These are phyloP conservation scores for Fusarium sp. DNA, from an alignment of 2,329 filamentous ascomycete species.

Conservation along the genomic window DNA sequence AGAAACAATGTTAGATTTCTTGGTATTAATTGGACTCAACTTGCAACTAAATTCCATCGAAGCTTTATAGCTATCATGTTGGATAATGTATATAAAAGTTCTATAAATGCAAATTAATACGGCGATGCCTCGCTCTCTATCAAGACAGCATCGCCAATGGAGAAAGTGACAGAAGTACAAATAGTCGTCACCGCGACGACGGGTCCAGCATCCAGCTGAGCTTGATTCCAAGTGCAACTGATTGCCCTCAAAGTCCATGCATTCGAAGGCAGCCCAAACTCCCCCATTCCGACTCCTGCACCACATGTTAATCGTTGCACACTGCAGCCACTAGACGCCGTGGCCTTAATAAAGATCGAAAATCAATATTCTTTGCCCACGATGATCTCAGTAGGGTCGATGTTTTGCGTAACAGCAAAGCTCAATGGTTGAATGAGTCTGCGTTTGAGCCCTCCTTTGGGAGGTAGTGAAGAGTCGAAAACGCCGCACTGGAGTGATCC, in stretches of 20 bases:
- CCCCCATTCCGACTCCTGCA: neutral
- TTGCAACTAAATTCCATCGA: accelerated
- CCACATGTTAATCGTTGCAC: neutral
- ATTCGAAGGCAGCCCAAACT: neutral
- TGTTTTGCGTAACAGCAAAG: neutral
- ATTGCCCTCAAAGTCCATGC: neutral
- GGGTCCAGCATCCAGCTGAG: neutral
- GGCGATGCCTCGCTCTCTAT: neutral
- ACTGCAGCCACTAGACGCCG: accelerated
- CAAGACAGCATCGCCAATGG: neutral
- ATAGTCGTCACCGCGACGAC: accelerated
- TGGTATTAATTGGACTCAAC: neutral
- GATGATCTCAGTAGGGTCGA: neutral
- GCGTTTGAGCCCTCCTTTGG: neutral
- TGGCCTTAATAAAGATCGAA: neutral
- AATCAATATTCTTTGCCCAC: neutral
- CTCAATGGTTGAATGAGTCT: neutral
- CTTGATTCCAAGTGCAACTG: neutral
- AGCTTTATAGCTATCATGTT: accelerated
- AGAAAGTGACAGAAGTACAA: neutral
- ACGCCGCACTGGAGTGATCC: neutral
- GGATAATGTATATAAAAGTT: neutral
- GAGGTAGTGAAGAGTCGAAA: neutral
- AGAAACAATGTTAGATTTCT: neutral
- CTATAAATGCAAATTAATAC: neutral